phyloP scores from a whole-genome alignment of 1,284 basidiomycete genomes.

The Marasmius fiardii region DNA sequence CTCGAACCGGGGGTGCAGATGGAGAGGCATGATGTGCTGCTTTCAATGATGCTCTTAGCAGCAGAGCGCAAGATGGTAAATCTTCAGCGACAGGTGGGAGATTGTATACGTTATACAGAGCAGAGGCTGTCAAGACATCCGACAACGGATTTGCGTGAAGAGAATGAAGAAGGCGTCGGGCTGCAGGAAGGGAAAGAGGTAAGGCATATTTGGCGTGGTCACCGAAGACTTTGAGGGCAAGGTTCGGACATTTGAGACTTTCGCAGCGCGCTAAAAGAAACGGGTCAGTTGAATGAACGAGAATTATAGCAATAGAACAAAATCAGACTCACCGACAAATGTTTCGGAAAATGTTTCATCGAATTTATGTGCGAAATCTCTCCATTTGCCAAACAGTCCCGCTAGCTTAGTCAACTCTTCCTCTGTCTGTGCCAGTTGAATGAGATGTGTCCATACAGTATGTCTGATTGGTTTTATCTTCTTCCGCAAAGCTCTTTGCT shows the following conservation, averaged over 20 bases:
- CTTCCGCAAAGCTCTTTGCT: conserved; percentile 18
- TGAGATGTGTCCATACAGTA: conserved; percentile 43
- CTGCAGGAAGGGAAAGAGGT: conserved; percentile 47
- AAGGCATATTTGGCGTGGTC: conserved; percentile 59
- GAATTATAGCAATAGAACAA: background rate
- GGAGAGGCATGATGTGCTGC: conserved; percentile 15
- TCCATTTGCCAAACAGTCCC: conserved; percentile 45
- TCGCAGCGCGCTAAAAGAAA: conserved; percentile 49
- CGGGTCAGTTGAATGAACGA: background rate
- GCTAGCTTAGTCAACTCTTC: conserved; percentile 44
- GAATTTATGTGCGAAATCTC: conserved; percentile 35
- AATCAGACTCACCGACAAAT: conserved; percentile 46
- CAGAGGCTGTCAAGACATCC: conserved; percentile 43
- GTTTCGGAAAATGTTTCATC: conserved; percentile 34
- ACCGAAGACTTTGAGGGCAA: conserved; percentile 59
- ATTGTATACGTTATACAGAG: conserved; percentile 49
- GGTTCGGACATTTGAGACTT: conserved; percentile 47
- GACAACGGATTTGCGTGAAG: conserved; percentile 46
- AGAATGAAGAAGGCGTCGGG: conserved; percentile 49
- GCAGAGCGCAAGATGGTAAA: conserved; percentile 52
- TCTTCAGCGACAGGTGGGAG: conserved; percentile 52
- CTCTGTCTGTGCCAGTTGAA: conserved; percentile 42
- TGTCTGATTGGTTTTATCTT: conserved; percentile 26
- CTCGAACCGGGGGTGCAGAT: conserved; percentile 23
- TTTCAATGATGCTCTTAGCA: conserved; percentile 51